Base-by-base conservation (phyloP, 2,329 filamentous ascomycete species). In the Cladosporium sphaerospermum region DNA sequence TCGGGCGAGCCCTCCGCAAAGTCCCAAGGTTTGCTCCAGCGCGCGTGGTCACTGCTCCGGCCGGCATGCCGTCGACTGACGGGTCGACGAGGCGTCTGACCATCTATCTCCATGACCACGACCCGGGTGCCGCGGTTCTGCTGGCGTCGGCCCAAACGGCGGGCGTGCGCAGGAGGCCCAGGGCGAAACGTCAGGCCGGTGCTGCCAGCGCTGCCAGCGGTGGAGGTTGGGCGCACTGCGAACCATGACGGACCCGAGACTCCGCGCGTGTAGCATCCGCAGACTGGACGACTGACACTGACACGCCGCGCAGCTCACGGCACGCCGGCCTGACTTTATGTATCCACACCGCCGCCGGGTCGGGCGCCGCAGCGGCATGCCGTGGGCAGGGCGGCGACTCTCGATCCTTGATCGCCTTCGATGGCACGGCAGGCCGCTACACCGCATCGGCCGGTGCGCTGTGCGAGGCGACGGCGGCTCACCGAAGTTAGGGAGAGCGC, bases 301-400 rank as follows among this genome's bases (percentile, higher is more conserved):
- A 28, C 23, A 28, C 23, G 23, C 23, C 7, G 23, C 23, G 23
- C 23, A 28, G 23, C 23, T 28, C 23, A 28, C 48, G 18, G 48
- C 18, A 44, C 11, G 36, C 13, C 36, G 23, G 46, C 37, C 46
- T n/a, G 48, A 51, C 48, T 51, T 44, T 51, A 51, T 51, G 48
- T 51, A 44, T 51, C 48, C 48, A 44, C 48, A 51, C 48, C 32
- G 37, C n/a, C 23, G 23, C 23, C 23, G 23, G 23, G 23, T 28
- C 23, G 23, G 23, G 23, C 23, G 23, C 23, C 23, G 23, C 23
- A 28, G 23, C 23, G 23, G 23, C 5, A 28, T 28, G 23, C 23
- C 23, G 23, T 28, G 23, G 23, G 23, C 23, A 28, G 23, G 23
- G 23, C 23, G 23, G 7, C 23, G 23, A 7, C 23, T 7, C 23